These are phyloP conservation scores for Aspergillus bertholletiae DNA, from an alignment of 495 filamentous ascomycete species.

Conservation along the genomic window DNA sequence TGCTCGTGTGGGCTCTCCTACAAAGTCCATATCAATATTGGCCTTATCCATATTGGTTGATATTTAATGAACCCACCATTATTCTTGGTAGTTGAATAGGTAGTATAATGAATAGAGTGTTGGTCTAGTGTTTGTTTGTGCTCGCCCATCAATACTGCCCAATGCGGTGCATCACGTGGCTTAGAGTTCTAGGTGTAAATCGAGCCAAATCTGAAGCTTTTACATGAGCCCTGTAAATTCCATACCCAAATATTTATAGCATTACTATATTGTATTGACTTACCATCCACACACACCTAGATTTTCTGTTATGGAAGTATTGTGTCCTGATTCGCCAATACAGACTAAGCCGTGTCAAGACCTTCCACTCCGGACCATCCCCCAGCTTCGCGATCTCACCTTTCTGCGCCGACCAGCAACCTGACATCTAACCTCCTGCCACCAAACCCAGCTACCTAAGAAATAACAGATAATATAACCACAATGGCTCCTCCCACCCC, in stretches of 20 bases:
- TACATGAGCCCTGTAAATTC: no score
- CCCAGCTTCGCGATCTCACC: neutral
- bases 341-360: neutral
- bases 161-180: constrained; percentile 5
- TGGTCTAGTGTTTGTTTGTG: constrained; percentile 14
- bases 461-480: neutral
- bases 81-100: neutral
- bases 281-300: no score
- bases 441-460: neutral
- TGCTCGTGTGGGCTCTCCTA: constrained; percentile 97
- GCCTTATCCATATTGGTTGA: neutral
- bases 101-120: neutral
- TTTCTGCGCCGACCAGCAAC: neutral
- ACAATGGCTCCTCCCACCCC: constrained; percentile 45
- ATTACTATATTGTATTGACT: no score
- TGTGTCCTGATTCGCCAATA: no score
- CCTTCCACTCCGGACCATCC: neutral
- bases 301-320: no score
- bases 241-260: no score
- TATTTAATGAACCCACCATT: constrained; percentile 14
- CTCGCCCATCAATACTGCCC: neutral
- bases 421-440: neutral
- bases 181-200: no score
- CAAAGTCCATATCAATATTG: neutral
- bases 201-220: no score